These are phyloP conservation scores for Sisymbrium altissimum DNA, from an alignment of 345 rosid species.

Conservation along the genomic window DNA sequence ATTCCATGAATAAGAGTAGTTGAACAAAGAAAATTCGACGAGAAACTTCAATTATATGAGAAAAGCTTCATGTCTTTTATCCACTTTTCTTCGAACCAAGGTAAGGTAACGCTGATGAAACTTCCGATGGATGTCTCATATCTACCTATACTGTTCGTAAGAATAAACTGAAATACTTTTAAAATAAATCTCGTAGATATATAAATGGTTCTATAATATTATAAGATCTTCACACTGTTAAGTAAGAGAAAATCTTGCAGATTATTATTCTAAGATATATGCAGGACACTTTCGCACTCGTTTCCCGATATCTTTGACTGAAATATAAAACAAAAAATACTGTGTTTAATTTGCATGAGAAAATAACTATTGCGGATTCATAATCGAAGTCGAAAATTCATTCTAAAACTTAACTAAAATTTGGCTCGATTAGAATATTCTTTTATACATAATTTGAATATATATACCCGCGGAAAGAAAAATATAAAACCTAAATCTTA, in stretches of 20 bases:
- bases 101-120: neutral
- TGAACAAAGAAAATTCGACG: neutral
- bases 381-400: neutral
- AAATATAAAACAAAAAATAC: neutral
- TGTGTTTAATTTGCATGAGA: neutral
- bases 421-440: neutral
- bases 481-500: neutral
- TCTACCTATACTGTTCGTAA: neutral
- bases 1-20: neutral
- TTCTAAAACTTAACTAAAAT: neutral
- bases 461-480: neutral
- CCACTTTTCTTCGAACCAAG: conserved; percentile 12
- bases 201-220: neutral
- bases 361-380: neutral
- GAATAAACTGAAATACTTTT: neutral
- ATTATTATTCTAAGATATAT: conserved; percentile 12
- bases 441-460: neutral
- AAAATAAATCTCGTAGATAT: neutral
- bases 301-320: conserved; percentile 29
- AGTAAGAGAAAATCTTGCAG: neutral
- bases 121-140: neutral
- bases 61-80: neutral
- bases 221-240: neutral
- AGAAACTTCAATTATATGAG: neutral
- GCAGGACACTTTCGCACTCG: conserved; percentile 11